These are phyloP conservation scores for Aspergillus fructus DNA, from an alignment of 2,329 filamentous ascomycete genomes.

Conservation along the genomic window DNA sequence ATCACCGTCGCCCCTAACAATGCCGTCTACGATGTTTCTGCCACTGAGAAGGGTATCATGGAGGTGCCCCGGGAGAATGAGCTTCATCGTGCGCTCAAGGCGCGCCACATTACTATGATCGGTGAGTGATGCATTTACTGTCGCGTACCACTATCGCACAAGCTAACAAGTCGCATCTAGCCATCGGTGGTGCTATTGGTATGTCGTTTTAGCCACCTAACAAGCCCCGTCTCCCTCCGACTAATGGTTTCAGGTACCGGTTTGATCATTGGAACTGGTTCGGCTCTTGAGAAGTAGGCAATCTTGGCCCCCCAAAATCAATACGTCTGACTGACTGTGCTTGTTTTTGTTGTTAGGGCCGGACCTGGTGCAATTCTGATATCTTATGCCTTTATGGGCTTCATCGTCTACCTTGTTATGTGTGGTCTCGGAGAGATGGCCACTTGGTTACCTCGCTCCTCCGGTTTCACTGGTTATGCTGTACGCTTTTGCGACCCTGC, in stretches of 20 bases:
- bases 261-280: slow-evolving; percentile 42
- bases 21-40: slow-evolving; percentile 18
- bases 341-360: slow-evolving; percentile 25
- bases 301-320: neutral
- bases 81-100: slow-evolving; percentile 44
- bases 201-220: neutral
- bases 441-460: slow-evolving; percentile 73
- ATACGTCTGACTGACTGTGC: neutral
- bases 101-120: slow-evolving; percentile 45
- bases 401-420: slow-evolving; percentile 78
- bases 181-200: slow-evolving; percentile 45
- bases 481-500: slow-evolving; percentile 77
- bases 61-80: slow-evolving; percentile 27
- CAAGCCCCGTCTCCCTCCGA: neutral
- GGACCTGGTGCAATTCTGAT: slow-evolving; percentile 45
- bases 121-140: slow-evolving; percentile 21
- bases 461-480: slow-evolving; percentile 80
- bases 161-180: slow-evolving; percentile 16
- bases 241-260: slow-evolving; percentile 27
- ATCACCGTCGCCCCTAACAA: slow-evolving; percentile 19
- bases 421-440: slow-evolving; percentile 81
- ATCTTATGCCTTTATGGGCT: slow-evolving; percentile 45
- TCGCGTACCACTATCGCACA: neutral
- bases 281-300: slow-evolving; percentile 35
- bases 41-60: slow-evolving; percentile 25